These are phyloP conservation scores for Lipomyces spencermartinsiae DNA, from an alignment of 805 yeast genomes.

Conservation along the genomic window DNA sequence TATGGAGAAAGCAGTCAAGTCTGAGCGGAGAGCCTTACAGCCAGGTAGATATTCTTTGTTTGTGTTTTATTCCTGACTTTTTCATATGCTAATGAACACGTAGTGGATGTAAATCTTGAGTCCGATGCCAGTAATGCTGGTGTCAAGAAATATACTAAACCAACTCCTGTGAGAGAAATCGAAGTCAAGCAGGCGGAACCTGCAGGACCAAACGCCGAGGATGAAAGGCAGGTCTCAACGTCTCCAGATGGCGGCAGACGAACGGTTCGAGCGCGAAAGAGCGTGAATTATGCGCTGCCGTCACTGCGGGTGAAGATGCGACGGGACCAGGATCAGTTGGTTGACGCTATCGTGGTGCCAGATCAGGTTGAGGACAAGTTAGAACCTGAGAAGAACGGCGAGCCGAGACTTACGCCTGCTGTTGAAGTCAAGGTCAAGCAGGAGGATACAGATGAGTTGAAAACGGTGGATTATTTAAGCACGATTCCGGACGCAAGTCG, in stretches of 20 bases:
- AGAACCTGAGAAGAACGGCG: not conserved
- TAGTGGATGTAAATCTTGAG: conserved; percentile 22
- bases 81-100: conserved; percentile 4
- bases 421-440: conserved; percentile 14
- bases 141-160: not conserved
- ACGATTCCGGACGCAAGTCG: not conserved
- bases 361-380: not conserved
- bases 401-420: not conserved
- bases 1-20: not conserved
- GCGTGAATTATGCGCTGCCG: conserved; percentile 71
- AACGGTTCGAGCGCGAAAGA: conserved; percentile 39
- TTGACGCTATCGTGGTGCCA: conserved; percentile 59
- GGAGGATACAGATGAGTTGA: conserved; percentile 17
- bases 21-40: conserved; percentile 21
- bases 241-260: conserved; percentile 23
- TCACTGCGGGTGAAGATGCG: conserved; percentile 73
- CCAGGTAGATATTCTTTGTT: conserved; percentile 18
- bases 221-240: not conserved
- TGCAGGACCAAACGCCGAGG: not conserved
- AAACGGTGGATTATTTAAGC: conserved; percentile 12
- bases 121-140: not conserved
- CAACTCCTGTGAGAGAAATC: not conserved
- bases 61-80: too few relatives aligned
- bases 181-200: not conserved
- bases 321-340: conserved; percentile 63